phyloP scores from a whole-genome alignment of 805 yeast genomes.

The Yamadazyma sp. region DNA sequence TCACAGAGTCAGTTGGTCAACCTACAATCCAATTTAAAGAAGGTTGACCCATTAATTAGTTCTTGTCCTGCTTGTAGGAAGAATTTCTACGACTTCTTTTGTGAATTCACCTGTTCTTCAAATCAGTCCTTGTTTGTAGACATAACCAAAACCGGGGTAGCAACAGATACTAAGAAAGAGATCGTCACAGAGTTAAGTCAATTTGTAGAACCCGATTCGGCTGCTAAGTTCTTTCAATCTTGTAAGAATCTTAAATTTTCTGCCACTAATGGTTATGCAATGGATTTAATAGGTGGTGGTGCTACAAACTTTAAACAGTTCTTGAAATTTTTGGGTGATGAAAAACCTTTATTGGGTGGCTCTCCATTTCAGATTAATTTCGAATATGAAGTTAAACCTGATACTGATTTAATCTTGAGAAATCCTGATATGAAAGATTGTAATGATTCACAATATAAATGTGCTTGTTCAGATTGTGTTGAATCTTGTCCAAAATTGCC shows the following conservation, averaged over 20 bases:
- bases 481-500: constrained; percentile 71
- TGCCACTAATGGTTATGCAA: constrained; percentile 93
- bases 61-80: constrained; percentile 85
- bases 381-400: constrained; percentile 38
- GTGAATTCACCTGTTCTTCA: constrained; percentile 87
- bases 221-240: constrained; percentile 68
- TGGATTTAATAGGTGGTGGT: constrained; percentile 98
- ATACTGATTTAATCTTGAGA: constrained; percentile 19
- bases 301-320: constrained; percentile 72
- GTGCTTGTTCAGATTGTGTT: constrained; percentile 92
- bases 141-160: constrained; percentile 51
- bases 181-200: constrained; percentile 73
- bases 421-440: constrained; percentile 46
- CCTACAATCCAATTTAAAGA: constrained; percentile 50
- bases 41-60: constrained; percentile 40
- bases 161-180: constrained; percentile 47
- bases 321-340: constrained; percentile 88
- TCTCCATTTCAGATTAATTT: constrained; percentile 93
- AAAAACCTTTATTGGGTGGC: constrained; percentile 90
- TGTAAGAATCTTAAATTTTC: constrained; percentile 88
- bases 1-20: constrained; percentile 55
- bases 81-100: constrained; percentile 81
- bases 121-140: constrained; percentile 73
- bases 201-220: constrained; percentile 57
- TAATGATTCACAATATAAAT: constrained; percentile 61